Conservation (phyloP, 352 stramenopile genomes). For the Thalassiosira hispida region DNA sequence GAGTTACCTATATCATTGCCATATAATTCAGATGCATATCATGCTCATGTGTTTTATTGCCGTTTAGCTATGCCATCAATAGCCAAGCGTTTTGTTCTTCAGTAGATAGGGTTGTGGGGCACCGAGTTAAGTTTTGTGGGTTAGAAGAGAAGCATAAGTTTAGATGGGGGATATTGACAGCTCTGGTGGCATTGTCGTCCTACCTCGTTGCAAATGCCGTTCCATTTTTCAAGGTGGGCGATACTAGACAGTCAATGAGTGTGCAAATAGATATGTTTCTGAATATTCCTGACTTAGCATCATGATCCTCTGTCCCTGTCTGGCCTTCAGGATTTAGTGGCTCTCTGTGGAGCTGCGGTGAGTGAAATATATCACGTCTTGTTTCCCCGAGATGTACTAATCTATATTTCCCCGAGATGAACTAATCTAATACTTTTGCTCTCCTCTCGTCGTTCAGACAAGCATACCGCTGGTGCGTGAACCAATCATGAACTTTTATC, state of each 20-base stretch:
- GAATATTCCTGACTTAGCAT: no score
- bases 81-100: conserved; percentile 75
- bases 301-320: no score
- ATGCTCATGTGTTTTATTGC: conserved; percentile 5
- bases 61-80: conserved; percentile 79
- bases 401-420: background rate
- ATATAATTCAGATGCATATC: no score
- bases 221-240: conserved; percentile 80
- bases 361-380: background rate
- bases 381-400: background rate
- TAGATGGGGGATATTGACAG: conserved; percentile 71
- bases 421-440: background rate
- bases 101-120: conserved; percentile 62
- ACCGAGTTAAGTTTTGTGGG: conserved; percentile 26
- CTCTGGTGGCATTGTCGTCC: conserved; percentile 45
- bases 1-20: no score
- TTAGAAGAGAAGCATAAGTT: conserved; percentile 35
- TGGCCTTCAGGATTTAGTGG: conserved; percentile 65
- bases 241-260: background rate
- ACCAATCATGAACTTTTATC: background rate
- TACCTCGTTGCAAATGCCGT: conserved; percentile 79
- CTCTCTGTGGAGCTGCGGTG: conserved; percentile 61
- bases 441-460: conserved; percentile 32
- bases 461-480: conserved; percentile 41
- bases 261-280: no score